Conservation (phyloP, 768 basidiomycete genomes). For the Cubamyces lactineus region DNA sequence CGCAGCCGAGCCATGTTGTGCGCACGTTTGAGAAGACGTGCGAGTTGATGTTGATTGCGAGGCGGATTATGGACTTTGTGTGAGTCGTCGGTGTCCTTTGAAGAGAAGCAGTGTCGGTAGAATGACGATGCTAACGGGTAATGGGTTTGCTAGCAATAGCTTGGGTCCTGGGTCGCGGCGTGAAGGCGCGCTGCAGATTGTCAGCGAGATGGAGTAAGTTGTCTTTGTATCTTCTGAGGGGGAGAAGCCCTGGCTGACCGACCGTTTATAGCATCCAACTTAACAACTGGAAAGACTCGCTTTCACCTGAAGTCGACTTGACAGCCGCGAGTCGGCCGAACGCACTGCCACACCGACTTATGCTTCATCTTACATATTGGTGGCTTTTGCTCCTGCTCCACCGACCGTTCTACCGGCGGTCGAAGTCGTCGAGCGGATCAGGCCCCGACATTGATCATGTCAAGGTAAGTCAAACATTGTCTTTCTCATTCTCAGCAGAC, state of each 20-base stretch:
- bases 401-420: constrained; percentile 47
- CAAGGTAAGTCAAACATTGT: constrained; percentile 42
- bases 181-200: constrained; percentile 48
- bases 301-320: constrained; percentile 50
- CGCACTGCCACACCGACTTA: constrained; percentile 56
- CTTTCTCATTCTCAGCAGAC: background rate
- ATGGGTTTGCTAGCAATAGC: constrained; percentile 41
- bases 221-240: background rate
- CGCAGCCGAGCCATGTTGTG: constrained; percentile 38
- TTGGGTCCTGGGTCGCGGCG: constrained; percentile 46
- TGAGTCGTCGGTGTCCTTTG: constrained; percentile 34
- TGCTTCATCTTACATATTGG: constrained; percentile 60
- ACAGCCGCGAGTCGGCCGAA: constrained; percentile 50
- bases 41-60: constrained; percentile 50
- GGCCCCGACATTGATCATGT: constrained; percentile 51
- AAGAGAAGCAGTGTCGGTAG: no score
- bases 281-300: constrained; percentile 43
- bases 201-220: constrained; percentile 57
- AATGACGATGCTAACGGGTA: background rate
- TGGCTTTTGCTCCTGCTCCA: constrained; percentile 65
- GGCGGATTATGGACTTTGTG: constrained; percentile 60
- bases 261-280: constrained; percentile 29
- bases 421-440: constrained; percentile 37
- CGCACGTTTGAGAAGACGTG: constrained; percentile 52
- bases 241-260: background rate